Percentiles rank a stretch among this genome's conserved stretches.
Evolutionary conservation across 202 grass and related monocot genomes (phyloP).

Genomic region (Schoenoplectus tabernaemontani): DNA sequence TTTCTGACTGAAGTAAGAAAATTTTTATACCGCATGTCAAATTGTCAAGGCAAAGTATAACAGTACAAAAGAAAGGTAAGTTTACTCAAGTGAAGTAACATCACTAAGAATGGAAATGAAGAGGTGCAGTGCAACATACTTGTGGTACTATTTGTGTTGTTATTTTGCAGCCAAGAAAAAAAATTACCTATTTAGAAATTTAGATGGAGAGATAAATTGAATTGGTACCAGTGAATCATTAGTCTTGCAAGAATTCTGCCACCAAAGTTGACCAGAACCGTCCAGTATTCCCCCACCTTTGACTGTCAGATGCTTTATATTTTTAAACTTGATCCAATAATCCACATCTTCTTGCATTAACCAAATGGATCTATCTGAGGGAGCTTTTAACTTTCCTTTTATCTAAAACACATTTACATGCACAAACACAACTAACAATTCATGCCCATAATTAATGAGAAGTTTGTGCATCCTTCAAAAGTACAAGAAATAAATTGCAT

Average conservation of each 20-base stretch:
- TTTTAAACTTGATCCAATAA: conserved; percentile 51
- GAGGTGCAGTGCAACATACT: not conserved
- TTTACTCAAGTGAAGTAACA: not conserved
- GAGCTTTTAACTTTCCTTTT: conserved; percentile 48
- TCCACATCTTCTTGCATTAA: not conserved
- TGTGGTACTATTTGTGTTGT: not conserved
- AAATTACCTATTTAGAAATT: not conserved
- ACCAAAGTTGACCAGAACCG: conserved; percentile 62
- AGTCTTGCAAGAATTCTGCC: conserved; percentile 60
- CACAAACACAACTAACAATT: not conserved
- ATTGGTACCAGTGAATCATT: conserved; percentile 23
- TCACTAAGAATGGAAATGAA: not conserved
- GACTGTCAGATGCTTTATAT: conserved; percentile 33
- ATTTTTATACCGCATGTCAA: not conserved
- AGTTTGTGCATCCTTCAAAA: not conserved
- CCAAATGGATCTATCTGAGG: conserved; percentile 47
- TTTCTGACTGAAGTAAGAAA: not conserved
- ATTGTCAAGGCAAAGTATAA: not conserved
- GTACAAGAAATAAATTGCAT: not conserved
- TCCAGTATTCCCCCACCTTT: conserved; percentile 49
- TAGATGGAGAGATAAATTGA: not conserved
- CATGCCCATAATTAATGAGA: not conserved
- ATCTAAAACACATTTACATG: conserved; percentile 30
- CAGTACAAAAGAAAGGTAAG: not conserved
- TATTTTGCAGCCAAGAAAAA: not conserved